phyloP scores from a whole-genome alignment of 805 yeast genomes.

The Diddensiella caesifluorescens region DNA sequence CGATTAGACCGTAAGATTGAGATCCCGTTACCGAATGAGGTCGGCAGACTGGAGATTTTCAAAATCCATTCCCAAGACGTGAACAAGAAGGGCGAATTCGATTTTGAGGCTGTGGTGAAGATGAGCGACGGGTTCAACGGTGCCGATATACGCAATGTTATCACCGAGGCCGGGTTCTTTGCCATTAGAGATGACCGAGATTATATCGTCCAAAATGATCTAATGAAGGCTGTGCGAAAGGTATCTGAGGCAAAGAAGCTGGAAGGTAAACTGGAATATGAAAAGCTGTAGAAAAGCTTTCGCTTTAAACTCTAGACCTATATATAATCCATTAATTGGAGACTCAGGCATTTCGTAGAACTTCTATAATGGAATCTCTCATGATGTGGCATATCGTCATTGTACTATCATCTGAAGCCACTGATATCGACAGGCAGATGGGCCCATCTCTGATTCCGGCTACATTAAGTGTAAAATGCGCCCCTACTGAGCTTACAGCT shows the following conservation, averaged over 20 bases:
- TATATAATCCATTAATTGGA: not conserved
- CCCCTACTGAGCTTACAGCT: slow-evolving; percentile 14
- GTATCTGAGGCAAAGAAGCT: slow-evolving; percentile 95
- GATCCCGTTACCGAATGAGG: slow-evolving; percentile 92
- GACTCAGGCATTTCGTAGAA: not conserved
- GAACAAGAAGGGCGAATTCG: slow-evolving; percentile 89
- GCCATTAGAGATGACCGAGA: slow-evolving; percentile 98
- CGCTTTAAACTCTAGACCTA: not conserved
- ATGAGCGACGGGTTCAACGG: slow-evolving; percentile 99
- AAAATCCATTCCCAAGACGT: slow-evolving; percentile 87
- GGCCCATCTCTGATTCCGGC: slow-evolving; percentile 13
- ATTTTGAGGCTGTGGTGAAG: slow-evolving; percentile 93
- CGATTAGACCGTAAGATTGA: slow-evolving; percentile 95
- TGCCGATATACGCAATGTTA: slow-evolving; percentile 94
- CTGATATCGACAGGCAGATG: slow-evolving; percentile 12
- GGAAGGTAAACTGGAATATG: slow-evolving; percentile 93
- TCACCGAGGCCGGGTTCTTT: slow-evolving; percentile 98
- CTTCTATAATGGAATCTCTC: not conserved
- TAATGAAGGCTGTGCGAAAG: slow-evolving; percentile 97
- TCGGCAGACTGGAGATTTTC: slow-evolving; percentile 87
- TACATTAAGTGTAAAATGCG: slow-evolving; percentile 13
- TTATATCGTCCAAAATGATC: slow-evolving; percentile 84
- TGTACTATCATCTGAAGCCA: slow-evolving; percentile 10
- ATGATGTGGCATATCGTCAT: slow-evolving; percentile 2
- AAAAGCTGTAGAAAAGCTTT: slow-evolving; percentile 56